Base-by-base conservation (phyloP, 495 filamentous ascomycete genomes). In the Neurospora cerealis region DNA sequence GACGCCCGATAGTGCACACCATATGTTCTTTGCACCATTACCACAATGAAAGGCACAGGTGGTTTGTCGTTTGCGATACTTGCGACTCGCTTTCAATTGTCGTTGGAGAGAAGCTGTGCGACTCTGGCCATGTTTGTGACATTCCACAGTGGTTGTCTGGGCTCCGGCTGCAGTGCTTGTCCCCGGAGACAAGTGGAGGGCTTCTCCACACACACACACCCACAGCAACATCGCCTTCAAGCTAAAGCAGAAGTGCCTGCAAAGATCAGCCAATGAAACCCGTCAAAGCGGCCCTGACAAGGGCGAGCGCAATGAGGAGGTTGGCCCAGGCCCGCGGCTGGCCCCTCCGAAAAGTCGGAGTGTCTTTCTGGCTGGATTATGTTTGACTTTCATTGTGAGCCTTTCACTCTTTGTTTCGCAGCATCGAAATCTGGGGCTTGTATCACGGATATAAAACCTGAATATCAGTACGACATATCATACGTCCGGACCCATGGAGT, bases 271-370 rank as follows among this genome's bases (percentile, higher is more conserved):
- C 70, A 72, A 72, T 44, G 13, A 66, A 19, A 72, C 7, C 11
- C 54, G 13, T 66, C 54, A 36, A 36, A 66, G 54, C 54, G 32
- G 13, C 15, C 13, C 28, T 66, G 54, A 34, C 54, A 66, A 62
- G 54, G 54, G 54, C 54, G 15, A 19, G 13, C 32, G 24, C 39
- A 54, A 44, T 42, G 70, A 24, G 39, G 32, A 66, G 70, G 39
- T 44, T 46, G 70, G 70, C 70, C 70, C 42, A 72, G 70, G 70
- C 70, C 70, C 70, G 39, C 70, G 70, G 70, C 40, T 48, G 38
- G n/a, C 39, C 42, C 40, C 70, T 42, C 70, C 28, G 44, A 46
- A 72, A 66, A 62, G 70, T 62, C 71, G 62, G 71, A 34, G 32
- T 34, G 13, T 66, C 28, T 66, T 34, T 66, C 15, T 66, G 15